phyloP scores from a whole-genome alignment of 208 protist genomes.

The Lotmaria passim region DNA sequence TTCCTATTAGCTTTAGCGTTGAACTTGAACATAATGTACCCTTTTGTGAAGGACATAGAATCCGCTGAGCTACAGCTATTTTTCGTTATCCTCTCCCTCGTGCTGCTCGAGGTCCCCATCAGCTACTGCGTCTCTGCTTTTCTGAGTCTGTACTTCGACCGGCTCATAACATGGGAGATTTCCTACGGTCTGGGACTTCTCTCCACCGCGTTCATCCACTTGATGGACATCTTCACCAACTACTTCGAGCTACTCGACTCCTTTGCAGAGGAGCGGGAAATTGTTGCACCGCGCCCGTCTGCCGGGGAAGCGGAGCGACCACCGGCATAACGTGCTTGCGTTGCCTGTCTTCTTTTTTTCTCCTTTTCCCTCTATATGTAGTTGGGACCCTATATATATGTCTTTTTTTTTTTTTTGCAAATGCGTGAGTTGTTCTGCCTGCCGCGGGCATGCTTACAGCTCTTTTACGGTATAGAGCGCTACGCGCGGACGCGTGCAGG shows the following conservation, averaged over 20 bases:
- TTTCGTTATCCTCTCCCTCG: conserved; percentile 32
- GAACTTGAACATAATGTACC: conserved; percentile 30
- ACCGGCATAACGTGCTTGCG: neutral
- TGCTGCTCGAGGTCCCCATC: conserved; percentile 31
- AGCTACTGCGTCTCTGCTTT: conserved; percentile 24
- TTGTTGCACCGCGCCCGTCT: conserved; percentile 17
- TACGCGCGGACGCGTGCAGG: too few relatives aligned
- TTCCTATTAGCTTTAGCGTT: conserved; percentile 23
- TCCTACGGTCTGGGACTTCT: conserved; percentile 30
- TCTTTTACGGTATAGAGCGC: too few relatives aligned
- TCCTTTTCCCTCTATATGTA: neutral
- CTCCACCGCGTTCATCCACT: conserved; percentile 12
- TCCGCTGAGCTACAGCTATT: conserved; percentile 25
- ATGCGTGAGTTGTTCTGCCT: too few relatives aligned
- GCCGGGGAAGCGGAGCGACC: conserved; percentile 6
- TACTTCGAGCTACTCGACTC: conserved; percentile 28
- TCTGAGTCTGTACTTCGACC: conserved; percentile 32
- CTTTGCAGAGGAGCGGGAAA: conserved; percentile 31
- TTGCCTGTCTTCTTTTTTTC: neutral
- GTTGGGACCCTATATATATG: neutral
- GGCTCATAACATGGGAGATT: conserved; percentile 31
- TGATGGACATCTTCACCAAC: conserved; percentile 24
- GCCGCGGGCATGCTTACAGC: too few relatives aligned
- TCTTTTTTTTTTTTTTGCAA: too few relatives aligned
- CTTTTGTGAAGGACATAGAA: conserved; percentile 25